phyloP scores from a whole-genome alignment of 73 alveolate genomes.

The Durusdinium trenchii region DNA sequence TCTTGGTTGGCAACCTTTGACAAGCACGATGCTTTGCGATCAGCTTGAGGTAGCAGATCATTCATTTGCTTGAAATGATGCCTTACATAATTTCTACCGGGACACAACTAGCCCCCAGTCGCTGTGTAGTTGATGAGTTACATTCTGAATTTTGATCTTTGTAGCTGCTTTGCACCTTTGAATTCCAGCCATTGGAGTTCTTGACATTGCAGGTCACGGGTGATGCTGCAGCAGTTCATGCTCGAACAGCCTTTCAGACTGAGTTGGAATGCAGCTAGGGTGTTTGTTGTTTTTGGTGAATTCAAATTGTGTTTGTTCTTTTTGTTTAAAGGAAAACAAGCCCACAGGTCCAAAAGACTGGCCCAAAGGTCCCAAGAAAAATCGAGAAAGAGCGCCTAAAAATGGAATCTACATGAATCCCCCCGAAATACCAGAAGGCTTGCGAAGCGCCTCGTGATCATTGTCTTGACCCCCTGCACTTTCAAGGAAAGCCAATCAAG shows the following conservation, averaged over 20 bases:
- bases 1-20: too few relatives aligned
- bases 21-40: too few relatives aligned
- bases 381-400: background rate
- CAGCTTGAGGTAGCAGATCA: too few relatives aligned
- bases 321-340: too few relatives aligned
- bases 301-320: too few relatives aligned
- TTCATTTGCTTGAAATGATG: too few relatives aligned
- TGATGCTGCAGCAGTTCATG: constrained; percentile 82
- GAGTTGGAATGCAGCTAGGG: background rate
- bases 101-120: background rate
- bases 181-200: background rate
- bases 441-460: background rate
- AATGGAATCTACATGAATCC: background rate
- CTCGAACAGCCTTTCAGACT: constrained; percentile 55
- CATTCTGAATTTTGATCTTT: background rate
- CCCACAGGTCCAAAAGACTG: too few relatives aligned
- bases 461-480: background rate
- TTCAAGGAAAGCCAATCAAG: constrained; percentile 84
- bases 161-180: background rate
- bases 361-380: background rate
- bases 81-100: background rate
- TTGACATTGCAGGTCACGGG: constrained; percentile 33
- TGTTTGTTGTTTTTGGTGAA: too few relatives aligned
- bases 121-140: background rate
- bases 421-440: background rate